phyloP scores from a whole-genome alignment of 129 eudicot genomes.

The Mikania micrantha region DNA sequence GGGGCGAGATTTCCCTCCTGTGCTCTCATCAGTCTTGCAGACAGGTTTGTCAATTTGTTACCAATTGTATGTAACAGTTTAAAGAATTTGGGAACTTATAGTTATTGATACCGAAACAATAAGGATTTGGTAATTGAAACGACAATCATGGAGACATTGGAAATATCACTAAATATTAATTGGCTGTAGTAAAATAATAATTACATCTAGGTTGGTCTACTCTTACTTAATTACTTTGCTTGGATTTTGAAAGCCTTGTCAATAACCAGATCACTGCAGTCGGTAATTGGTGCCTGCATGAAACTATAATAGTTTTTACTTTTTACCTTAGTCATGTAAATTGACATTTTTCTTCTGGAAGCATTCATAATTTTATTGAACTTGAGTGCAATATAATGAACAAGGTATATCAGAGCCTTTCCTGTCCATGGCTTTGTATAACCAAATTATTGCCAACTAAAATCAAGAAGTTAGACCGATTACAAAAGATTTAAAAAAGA shows the following conservation, averaged over 20 bases:
- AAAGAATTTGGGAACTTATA: not conserved
- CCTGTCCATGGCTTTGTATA: not conserved
- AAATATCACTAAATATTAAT: not conserved
- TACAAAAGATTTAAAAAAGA: not conserved
- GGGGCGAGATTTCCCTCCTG: conserved; percentile 24
- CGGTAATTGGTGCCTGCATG: not conserved
- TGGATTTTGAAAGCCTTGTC: not conserved
- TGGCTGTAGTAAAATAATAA: not conserved
- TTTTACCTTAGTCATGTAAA: not conserved
- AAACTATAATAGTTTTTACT: not conserved
- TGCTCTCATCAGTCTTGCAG: conserved; percentile 31
- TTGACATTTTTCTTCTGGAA: not conserved
- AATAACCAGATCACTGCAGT: not conserved
- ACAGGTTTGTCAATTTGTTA: conserved; percentile 31
- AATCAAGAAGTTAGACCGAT: not conserved
- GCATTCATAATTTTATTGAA: not conserved
- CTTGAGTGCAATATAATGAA: not conserved
- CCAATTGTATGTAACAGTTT: not conserved
- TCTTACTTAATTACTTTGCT: not conserved
- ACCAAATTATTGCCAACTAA: not conserved
- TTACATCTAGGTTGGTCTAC: not conserved
- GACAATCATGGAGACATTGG: not conserved
- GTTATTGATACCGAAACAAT: not conserved
- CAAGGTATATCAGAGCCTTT: not conserved
- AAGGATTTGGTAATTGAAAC: not conserved